Base-by-base conservation (phyloP, 1,284 basidiomycete species). In the Papiliotrema laurentii region DNA sequence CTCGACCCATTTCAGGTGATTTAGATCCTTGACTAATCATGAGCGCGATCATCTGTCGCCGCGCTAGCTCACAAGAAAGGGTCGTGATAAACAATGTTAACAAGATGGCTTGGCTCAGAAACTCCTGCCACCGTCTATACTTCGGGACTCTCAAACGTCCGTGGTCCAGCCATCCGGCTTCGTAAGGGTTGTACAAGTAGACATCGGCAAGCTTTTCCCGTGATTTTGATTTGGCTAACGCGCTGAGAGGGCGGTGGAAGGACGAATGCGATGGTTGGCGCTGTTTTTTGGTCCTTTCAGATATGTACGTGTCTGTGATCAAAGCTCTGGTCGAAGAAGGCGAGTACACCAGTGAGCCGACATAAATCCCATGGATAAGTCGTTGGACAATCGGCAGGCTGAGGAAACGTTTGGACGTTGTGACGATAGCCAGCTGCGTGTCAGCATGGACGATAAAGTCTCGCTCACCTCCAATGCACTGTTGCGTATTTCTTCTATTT, bases 281-380 rank as follows among this genome's bases (percentile, higher is more conserved):
- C 14, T 58, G 51, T 14, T 54, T 54, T 7, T 51, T 53, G 25
- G 56, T 66, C 11, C 60, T 45, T 31, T 68, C 63, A 5, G 83
- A 83, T 63, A 91, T 87, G 74, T 92, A 92, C 62, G 88, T 87
- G 69, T 92, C 90, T 25, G 85, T 82, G 10, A 92, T 78, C 47
- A 93, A 80, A 2, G 87, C 86, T 24, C 83, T 80, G 45, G 78
- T 80, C 2, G 84, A 81, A 6, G 53, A 46, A 2, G 81, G 75
- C 42, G 83, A 74, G 53, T 73, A 76, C 13, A 75, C 64, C 16
- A 75, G 61, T 22, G 66, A 58, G n/a, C 75, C 89, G 3, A 80
- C 76, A 68, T 90, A 85, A 31, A 93, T 86, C 51, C 90, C 85
- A 59, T 85, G 84, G 40, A 92, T 80, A 25, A 92, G 83, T 48